These are phyloP conservation scores for Citrus maxima DNA, from an alignment of 345 rosid genomes.

Conservation along the genomic window DNA sequence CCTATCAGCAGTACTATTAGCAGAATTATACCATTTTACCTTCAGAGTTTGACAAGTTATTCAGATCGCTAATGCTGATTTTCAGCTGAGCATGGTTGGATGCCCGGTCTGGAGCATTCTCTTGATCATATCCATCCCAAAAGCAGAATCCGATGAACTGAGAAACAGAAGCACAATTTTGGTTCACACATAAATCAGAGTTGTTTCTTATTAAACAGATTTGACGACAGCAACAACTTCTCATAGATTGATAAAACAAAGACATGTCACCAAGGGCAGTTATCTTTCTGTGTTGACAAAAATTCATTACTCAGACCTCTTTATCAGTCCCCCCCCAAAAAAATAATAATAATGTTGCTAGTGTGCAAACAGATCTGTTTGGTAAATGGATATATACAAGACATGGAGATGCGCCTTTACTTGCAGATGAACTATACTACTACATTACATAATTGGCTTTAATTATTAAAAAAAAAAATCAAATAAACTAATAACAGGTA, in stretches of 20 bases:
- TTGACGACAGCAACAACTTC: conserved; percentile 21
- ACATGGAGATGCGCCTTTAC: background rate
- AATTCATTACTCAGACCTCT: background rate
- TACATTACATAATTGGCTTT: background rate
- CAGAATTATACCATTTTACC: background rate
- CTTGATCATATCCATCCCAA: conserved; percentile 93
- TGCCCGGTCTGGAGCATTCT: conserved; percentile 94
- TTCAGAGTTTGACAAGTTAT: background rate
- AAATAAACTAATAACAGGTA: background rate
- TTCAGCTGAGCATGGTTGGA: conserved; percentile 88
- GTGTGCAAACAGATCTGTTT: background rate
- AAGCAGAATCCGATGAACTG: conserved; percentile 96
- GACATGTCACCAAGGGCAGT: conserved; percentile 10
- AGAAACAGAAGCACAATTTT: conserved; percentile 30
- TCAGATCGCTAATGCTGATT: background rate
- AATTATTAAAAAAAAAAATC: background rate
- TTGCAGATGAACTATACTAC: background rate
- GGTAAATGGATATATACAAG: background rate
- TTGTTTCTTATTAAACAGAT: conserved; percentile 26
- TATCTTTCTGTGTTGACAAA: conserved; percentile 5
- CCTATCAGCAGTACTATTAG: background rate
- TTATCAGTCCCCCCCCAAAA: background rate
- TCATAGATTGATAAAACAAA: conserved; percentile 22
- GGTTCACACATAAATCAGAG: conserved; percentile 30
- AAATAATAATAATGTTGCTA: background rate